Evolutionary conservation across 2,329 filamentous ascomycete genomes (phyloP), one percentile per base, ranked within the genome.

Genomic region (Alternaria metachromatica): DNA sequence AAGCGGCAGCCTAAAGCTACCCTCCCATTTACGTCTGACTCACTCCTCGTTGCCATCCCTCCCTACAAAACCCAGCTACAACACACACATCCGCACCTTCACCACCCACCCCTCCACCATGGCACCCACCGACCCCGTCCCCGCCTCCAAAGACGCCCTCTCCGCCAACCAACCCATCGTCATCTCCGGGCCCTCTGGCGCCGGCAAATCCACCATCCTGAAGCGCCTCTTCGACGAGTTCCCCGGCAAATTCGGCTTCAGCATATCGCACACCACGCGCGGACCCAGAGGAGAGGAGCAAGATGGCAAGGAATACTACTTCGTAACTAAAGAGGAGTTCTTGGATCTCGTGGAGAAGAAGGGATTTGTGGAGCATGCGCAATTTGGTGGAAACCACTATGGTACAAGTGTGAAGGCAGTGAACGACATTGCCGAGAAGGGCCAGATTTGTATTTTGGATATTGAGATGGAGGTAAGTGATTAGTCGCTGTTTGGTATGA

Each of bases 401-500:
- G 94, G 94, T 60, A 97, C 94, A 6, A 92, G 89, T 78, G 89
- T 93, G 76, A 85, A 87, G 80, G 93, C 93, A 26, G 93, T 97
- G 67, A 87, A 90, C 80, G 88, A 92, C 74, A 89, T 94, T 78
- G 87, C 87, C 3, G 87, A 88, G 64, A 88, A 90, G 82, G 90
- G 89, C 18, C 87, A 86, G 74, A 88, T 94, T 45, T 95, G 94
- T 65, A 89, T 97, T 51, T 84, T 97, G 71, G 95, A 98, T 80
- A 98, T 97, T 77, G 95, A 97, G 86, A 97, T 97, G 93, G 94
- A 97, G 88, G 90, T 91, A 78, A 6, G 66, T 55, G 58, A 3
- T 33, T 23, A n/a, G 10, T 7, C 21, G 0, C 20, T 41, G 5
- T 26, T 10, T 49, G 6, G 10, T 1, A 30, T 5, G 6, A 50